Percentiles rank a stretch among this genome's conserved stretches.
These are phyloP conservation scores for Kernera saxatilis DNA, from an alignment of 345 rosid genomes.

Conservation along the genomic window DNA sequence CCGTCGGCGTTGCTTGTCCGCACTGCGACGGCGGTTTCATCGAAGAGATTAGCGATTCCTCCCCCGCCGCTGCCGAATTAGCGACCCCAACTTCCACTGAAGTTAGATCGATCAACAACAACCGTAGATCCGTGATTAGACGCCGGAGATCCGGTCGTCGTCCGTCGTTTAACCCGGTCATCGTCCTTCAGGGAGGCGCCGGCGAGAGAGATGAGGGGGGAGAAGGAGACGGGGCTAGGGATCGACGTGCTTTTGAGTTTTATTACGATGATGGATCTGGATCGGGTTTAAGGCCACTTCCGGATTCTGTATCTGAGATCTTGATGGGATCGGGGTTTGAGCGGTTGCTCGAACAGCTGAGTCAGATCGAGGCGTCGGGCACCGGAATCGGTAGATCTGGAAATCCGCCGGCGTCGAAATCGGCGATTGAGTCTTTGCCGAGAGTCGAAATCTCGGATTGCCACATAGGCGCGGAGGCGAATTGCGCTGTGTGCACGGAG, in stretches of 20 bases:
- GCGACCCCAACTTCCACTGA: constrained; percentile 11
- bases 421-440: constrained; percentile 66
- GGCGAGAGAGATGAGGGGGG: constrained; percentile 24
- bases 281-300: constrained; percentile 65
- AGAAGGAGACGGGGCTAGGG: constrained; percentile 22
- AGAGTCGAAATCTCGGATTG: constrained; percentile 40
- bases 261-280: constrained; percentile 71
- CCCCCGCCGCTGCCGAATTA: constrained; percentile 3
- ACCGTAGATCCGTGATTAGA: constrained; percentile 33
- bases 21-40: constrained; percentile 67
- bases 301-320: constrained; percentile 57
- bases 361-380: constrained; percentile 44
- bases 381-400: constrained; percentile 47
- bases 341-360: constrained; percentile 55
- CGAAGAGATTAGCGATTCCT: constrained; percentile 37
- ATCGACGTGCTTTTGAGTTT: constrained; percentile 42
- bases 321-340: constrained; percentile 80
- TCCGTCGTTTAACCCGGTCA: constrained; percentile 63
- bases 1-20: constrained; percentile 45
- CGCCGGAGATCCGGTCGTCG: constrained; percentile 36
- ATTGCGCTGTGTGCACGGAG: constrained; percentile 76
- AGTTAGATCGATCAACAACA: constrained; percentile 27
- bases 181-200: constrained; percentile 60
- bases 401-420: constrained; percentile 72
- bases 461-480: constrained; percentile 41